Conservation (phyloP, 495 filamentous ascomycete species). For the Penicillium pulvis region DNA sequence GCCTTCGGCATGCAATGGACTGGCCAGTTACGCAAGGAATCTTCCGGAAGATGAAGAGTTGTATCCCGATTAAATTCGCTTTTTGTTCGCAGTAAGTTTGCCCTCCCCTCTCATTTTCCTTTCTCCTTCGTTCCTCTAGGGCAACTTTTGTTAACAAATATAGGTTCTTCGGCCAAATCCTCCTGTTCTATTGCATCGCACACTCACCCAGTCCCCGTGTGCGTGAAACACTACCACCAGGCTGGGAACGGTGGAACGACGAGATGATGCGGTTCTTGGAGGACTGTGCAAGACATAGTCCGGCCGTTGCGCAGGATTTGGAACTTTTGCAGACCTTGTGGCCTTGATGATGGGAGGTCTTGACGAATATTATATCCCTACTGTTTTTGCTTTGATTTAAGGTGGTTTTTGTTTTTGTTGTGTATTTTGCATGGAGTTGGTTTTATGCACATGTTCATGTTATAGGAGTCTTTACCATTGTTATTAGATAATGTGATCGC, state of each 20-base stretch:
- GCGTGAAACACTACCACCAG: conserved; percentile 39
- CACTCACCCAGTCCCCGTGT: conserved; percentile 42
- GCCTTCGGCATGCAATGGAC: conserved; percentile 47
- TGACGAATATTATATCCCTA: conserved; percentile 5
- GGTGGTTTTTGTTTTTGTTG: not conserved
- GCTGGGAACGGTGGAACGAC: conserved; percentile 50
- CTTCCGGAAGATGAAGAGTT: conserved; percentile 50
- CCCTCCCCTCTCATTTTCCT: not conserved
- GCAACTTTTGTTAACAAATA: not conserved
- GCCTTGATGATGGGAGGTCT: conserved; percentile 17
- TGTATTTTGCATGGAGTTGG: not conserved
- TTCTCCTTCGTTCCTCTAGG: not conserved
- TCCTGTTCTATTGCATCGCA: conserved; percentile 50
- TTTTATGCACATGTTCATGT: not conserved
- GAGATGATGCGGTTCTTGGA: conserved; percentile 50
- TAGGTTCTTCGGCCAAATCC: conserved; percentile 51
- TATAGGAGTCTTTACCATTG: not conserved
- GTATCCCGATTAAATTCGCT: conserved; percentile 50
- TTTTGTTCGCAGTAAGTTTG: conserved; percentile 50
- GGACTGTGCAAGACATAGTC: conserved; percentile 43
- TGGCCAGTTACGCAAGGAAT: conserved; percentile 48
- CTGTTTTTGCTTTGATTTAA: not conserved
- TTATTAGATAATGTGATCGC: not conserved
- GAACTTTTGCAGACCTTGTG: conserved; percentile 42
- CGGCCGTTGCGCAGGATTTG: conserved; percentile 47